These are phyloP conservation scores for Magnusiomyces paraingens DNA, from an alignment of 1,139 yeast species.

Conservation along the genomic window DNA sequence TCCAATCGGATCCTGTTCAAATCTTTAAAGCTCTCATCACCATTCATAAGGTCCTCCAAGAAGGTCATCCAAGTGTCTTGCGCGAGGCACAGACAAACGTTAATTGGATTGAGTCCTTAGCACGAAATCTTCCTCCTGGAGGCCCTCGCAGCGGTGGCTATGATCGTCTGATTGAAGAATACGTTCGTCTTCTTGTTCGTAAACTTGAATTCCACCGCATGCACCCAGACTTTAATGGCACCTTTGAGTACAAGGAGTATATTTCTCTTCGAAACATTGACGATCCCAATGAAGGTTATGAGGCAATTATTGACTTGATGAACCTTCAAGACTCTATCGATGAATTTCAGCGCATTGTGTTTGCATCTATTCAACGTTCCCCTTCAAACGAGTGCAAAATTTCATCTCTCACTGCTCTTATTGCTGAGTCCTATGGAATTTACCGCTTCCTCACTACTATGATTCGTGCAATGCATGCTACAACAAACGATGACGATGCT, in stretches of 20 bases:
- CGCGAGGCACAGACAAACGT: constrained; percentile 74
- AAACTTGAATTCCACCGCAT: constrained; percentile 78
- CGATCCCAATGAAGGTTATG: constrained; percentile 95
- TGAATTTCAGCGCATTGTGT: constrained; percentile 68
- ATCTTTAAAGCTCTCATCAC: constrained; percentile 82
- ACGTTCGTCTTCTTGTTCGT: constrained; percentile 59
- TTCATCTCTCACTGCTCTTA: constrained; percentile 82
- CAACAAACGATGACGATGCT: constrained; percentile 72
- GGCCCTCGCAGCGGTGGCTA: constrained; percentile 44
- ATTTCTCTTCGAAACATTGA: constrained; percentile 79
- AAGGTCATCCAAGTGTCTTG: constrained; percentile 84
- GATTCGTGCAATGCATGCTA: constrained; percentile 81
- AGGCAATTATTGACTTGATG: constrained; percentile 80
- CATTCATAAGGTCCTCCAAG: constrained; percentile 90
- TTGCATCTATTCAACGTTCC: constrained; percentile 63
- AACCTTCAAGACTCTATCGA: constrained; percentile 79
- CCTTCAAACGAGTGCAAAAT: constrained; percentile 73
- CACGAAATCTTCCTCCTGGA: constrained; percentile 19
- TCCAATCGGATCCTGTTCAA: constrained; percentile 76
- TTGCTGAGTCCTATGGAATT: constrained; percentile 91
- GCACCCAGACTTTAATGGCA: constrained; percentile 89
- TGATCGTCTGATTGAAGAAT: constrained; percentile 70
- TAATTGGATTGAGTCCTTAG: constrained; percentile 48
- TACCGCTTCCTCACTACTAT: constrained; percentile 83
- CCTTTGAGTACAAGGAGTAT: constrained; percentile 93